These are phyloP conservation scores for thale cress (Arabidopsis thaliana) DNA, from an alignment of 345 rosid genomes.

Conservation along the genomic window TAIR10.1 NC_003075.7:6860001-6860500, in stretches of 20 bases:
- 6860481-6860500: too few relatives aligned
- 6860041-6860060: neutral
- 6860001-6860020: slow-evolving; percentile 10
- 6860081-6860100: slow-evolving; percentile 10
- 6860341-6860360: neutral
- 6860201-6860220: neutral
- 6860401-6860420: too few relatives aligned
- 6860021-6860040: slow-evolving; percentile 18
- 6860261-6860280: neutral
- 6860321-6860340: neutral
- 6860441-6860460: too few relatives aligned
- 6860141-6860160: neutral
- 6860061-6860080: slow-evolving; percentile 7
- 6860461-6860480: too few relatives aligned
- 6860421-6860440: too few relatives aligned
- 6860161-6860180: neutral
- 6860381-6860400: too few relatives aligned
- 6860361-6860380: too few relatives aligned
- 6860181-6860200: neutral
- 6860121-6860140: neutral
- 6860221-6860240: neutral
- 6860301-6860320: neutral
- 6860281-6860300: neutral
- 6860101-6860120: slow-evolving; percentile 10
- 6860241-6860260: neutral